Evolutionary conservation across 805 yeast genomes (phyloP), one percentile per base, ranked within the genome.

Genomic region (Zygoascus bituminiphila): DNA sequence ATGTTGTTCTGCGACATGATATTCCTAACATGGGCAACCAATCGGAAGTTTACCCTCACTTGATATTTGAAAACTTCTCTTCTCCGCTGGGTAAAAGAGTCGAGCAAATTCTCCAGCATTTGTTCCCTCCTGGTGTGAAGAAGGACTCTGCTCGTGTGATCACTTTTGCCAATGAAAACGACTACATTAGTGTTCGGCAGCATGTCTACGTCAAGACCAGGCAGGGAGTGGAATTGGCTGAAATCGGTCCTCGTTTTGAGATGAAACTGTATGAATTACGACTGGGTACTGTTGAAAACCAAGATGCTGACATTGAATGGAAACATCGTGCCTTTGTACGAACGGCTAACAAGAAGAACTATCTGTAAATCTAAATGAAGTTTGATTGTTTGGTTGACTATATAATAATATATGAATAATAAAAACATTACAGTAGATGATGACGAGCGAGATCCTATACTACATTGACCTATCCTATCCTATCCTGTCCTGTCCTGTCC

Each of bases 251-350:
- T n/a, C 74, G 99, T 54, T 93, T 93, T 59, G 98, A 93, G 67
- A 89, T 93, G 98, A 78, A 88, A 63, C 70, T 93, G 55, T 93
- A 80, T 64, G 97, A 91, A 65, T 70, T 93, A 55, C 77, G 82
- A 60, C 73, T 93, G 56, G 97, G 99, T 2, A 87, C 96, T 39
- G 67, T 91, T 54, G 98, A 93, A 57, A 88, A 91, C 64, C 86
- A 86, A 69, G 97, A 93, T 65, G 96, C 97, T 9, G 98, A 93
- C 61, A 79, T 87, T n/a, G 99, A 93, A 65, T 93, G 98, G 98
- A 85, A 86, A 71, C 72, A 86, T 58, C 78, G 95, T 66, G 81
- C 97, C 59, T 93, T 89, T 59, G 87, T 88, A 42, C 78, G 98
- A 63, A 93, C 98, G 23, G 98, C 96, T 17, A 88, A 84, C 66